Conservation (phyloP, 805 yeast species). For the Kluyveromyces lactis region DNA sequence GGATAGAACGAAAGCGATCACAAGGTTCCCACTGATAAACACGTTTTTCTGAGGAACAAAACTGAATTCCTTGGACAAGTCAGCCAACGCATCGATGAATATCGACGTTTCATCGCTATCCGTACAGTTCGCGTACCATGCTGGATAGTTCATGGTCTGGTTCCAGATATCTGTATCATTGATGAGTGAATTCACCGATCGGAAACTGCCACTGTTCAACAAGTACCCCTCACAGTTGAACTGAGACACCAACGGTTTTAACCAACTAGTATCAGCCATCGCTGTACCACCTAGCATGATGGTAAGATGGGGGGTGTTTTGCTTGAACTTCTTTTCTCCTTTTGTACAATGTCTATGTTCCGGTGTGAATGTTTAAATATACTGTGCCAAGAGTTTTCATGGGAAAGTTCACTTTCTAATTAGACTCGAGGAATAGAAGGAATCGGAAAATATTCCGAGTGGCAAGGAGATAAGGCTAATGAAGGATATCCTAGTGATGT, state of each 20-base stretch:
- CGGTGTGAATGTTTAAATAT: too few species aligned
- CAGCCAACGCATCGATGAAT: slow-evolving; percentile 6
- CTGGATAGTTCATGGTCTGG: slow-evolving; percentile 14
- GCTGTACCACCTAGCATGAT: neutral
- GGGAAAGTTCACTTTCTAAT: too few species aligned
- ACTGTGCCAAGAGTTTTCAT: too few species aligned
- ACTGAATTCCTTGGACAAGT: slow-evolving; percentile 3
- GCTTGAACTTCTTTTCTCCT: too few species aligned
- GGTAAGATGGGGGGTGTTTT: too few species aligned
- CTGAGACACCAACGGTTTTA: neutral
- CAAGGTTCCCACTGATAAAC: slow-evolving; percentile 32
- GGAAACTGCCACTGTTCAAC: slow-evolving; percentile 2
- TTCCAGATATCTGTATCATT: slow-evolving; percentile 3
- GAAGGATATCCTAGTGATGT: too few species aligned
- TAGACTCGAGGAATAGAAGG: too few species aligned
- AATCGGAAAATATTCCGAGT: too few species aligned
- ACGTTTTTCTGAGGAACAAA: slow-evolving; percentile 22
- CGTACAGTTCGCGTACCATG: slow-evolving; percentile 14
- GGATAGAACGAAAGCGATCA: slow-evolving; percentile 43
- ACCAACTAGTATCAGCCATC: slow-evolving; percentile 1
- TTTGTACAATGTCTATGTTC: too few species aligned
- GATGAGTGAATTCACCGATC: neutral
- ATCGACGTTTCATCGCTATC: slow-evolving; percentile 4
- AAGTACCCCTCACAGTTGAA: slow-evolving; percentile 1
- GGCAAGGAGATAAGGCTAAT: too few species aligned